Evolutionary conservation across 257 asterid genomes (phyloP), one percentile per base, ranked within the genome.

Genomic region (Phtheirospermum japonicum): DNA sequence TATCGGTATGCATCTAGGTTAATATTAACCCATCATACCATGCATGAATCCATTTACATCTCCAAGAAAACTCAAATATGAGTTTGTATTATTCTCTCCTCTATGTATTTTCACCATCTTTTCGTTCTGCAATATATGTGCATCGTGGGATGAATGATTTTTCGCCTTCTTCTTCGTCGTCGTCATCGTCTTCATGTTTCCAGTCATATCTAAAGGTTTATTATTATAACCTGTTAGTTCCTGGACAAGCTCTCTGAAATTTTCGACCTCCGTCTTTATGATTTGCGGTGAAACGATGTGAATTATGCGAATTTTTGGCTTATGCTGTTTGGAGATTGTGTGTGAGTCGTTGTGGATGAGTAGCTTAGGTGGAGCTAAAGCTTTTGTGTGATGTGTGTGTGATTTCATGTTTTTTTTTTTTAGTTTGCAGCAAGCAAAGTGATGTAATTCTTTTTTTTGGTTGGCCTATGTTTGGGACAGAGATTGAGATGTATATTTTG

Each of bases 261-360:
- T 75, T 54, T 79, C 78, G 8, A 70, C 90, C 26, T 80, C 83
- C 7, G 93, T 82, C 73, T 78, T 83, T 56, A 88, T 88, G 68
- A 88, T 77, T 33, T 85, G 71, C 6, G 95, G 95, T 48, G 84
- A 85, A 45, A 83, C 76, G 53, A 85, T 63, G 82, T 88, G 95
- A 71, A 85, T 82, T 69, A 88, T 80, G 66, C 96, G 90, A 17
- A 85, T 83, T 73, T 82, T 85, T 0, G 95, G 93, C 83, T 75
- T 85, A 9, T 39, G 46, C 14, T 39, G 46, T 39, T 39, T 39
- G 46, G 46, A 39, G 46, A 39, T 39, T 39, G 46, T 10, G 14
- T 9, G 40, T 36, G 40, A 36, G 40, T 6, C 9, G 40, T 0
- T 7, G 40, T 7, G 46, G 46, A 2, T 39, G 46, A 9, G 46